Percentiles rank a stretch among this genome's conserved stretches.
phyloP scores from a whole-genome alignment of 225 moss, liverwort and hornwort species.

The Pseudisothecium myosuroides region DNA sequence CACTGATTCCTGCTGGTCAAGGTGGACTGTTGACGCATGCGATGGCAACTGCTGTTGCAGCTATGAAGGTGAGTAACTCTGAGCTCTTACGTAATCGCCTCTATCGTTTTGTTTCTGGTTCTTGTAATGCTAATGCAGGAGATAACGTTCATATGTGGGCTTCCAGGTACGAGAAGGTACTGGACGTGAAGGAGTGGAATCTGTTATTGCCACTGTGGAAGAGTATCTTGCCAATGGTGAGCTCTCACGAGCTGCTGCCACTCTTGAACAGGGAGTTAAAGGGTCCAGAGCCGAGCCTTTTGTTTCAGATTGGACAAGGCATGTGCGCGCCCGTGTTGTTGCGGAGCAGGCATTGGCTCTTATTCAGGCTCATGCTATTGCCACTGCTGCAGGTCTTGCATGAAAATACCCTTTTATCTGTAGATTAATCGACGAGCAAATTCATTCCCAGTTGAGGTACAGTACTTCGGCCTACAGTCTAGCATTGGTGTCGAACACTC shows the following conservation, averaged over 20 bases:
- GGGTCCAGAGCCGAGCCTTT: slow-evolving; percentile 50
- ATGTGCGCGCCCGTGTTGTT: slow-evolving; percentile 42
- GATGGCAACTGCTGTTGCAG: slow-evolving; percentile 57
- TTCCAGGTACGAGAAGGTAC: slow-evolving; percentile 46
- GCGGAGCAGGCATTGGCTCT: slow-evolving; percentile 48
- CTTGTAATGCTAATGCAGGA: background rate
- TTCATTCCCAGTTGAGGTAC: background rate
- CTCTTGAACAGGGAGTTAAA: slow-evolving; percentile 34
- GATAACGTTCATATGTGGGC: background rate
- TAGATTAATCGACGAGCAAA: background rate
- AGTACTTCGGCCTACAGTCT: background rate
- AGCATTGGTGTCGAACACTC: background rate
- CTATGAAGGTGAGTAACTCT: slow-evolving; percentile 16
- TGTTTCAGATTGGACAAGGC: slow-evolving; percentile 41
- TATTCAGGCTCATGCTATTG: slow-evolving; percentile 52
- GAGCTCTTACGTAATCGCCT: background rate
- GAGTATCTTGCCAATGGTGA: slow-evolving; percentile 41
- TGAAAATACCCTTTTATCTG: background rate
- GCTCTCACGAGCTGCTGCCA: slow-evolving; percentile 35
- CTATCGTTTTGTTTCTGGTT: background rate
- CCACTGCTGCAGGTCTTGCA: slow-evolving; percentile 43
- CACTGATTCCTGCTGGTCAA: slow-evolving; percentile 79
- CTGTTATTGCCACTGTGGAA: slow-evolving; percentile 42
- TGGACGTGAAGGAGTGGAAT: slow-evolving; percentile 49
- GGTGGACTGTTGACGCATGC: slow-evolving; percentile 84